Evolutionary conservation across 495 filamentous ascomycete genomes (phyloP), one percentile per base, ranked within the genome.

Genomic region (Peziza echinospora): DNA sequence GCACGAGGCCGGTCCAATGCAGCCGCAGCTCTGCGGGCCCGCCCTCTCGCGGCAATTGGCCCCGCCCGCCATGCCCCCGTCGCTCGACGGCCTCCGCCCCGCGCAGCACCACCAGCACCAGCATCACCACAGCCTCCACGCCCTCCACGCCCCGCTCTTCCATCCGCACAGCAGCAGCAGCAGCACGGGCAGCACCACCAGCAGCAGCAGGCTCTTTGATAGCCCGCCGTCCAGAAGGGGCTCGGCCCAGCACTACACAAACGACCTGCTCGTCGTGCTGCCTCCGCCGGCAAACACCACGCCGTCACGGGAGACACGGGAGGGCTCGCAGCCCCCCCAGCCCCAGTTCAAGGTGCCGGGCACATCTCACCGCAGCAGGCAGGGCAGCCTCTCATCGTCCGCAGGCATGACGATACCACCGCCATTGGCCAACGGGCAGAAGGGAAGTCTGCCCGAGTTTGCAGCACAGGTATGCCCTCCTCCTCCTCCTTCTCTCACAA

Each of bases 371-470:
- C 28, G 47, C 44, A 49, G 21, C 24, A 28, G 47, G 55, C 37
- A 52, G 30, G 16, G 55, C 55, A 19, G 49, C 42, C 10, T 46
- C 34, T 28, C 51, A 49, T 23, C 26, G 21, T 44, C 44, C 39
- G 56, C 49, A n/a, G 48, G 51, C n/a, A 55, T 59, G 55, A 52
- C 24, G 5, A 52, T 89, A 17, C 84, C 84, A 5, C 54, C 67
- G 16, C 73, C 81, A 17, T 84, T 92, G 19, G 30, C 19, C 52
- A 84, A 77, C 49, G 62, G 75, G 10, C 76, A 68, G 52, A 78
- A 79, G 39, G 78, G 79, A 3, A 84, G 67, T 57, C 54, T 92
- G 54, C 71, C 80, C 2, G 80, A 87, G 51, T 86, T 92, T 60
- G 80, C 82, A 37, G 80, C 83, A 25, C 74, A 82, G 69, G 80